These are phyloP conservation scores for Saccharomycopsis guyanensis DNA, from an alignment of 805 yeast genomes.

Conservation along the genomic window DNA sequence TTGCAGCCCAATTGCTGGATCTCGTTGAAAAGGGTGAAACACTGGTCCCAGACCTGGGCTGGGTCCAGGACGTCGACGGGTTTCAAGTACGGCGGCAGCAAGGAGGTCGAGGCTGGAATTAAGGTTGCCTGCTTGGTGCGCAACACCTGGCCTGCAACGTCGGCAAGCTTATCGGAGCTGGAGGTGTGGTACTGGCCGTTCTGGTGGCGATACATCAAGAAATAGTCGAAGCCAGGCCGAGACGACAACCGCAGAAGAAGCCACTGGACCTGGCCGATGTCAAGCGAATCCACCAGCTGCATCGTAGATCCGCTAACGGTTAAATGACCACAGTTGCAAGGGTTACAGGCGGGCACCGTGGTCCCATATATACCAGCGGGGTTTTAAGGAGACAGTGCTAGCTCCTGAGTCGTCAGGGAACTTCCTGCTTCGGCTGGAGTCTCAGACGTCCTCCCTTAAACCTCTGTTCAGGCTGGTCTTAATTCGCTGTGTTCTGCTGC, in stretches of 20 bases:
- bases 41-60: slow-evolving; percentile 8
- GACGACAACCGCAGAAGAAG: not conserved
- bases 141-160: not conserved
- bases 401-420: too few relatives aligned
- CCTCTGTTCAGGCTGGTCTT: too few relatives aligned
- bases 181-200: not conserved
- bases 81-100: slow-evolving; percentile 1
- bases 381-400: too few relatives aligned
- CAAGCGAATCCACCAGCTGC: too few relatives aligned
- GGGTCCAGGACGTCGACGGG: slow-evolving; percentile 9
- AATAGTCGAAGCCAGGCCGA: not conserved
- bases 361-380: too few relatives aligned
- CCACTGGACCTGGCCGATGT: not conserved
- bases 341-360: too few relatives aligned
- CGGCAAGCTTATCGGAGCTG: not conserved
- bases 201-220: not conserved
- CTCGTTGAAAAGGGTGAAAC: slow-evolving; percentile 8
- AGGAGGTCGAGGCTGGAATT: not conserved
- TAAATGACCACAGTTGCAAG: too few relatives aligned
- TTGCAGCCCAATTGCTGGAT: slow-evolving; percentile 51
- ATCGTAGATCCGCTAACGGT: too few relatives aligned
- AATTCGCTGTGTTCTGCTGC: too few relatives aligned
- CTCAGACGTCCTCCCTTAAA: too few relatives aligned
- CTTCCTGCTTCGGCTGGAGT: too few relatives aligned
- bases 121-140: not conserved